phyloP scores from a whole-genome alignment of 2,329 filamentous ascomycete species.

The Lithohypha guttulata region DNA sequence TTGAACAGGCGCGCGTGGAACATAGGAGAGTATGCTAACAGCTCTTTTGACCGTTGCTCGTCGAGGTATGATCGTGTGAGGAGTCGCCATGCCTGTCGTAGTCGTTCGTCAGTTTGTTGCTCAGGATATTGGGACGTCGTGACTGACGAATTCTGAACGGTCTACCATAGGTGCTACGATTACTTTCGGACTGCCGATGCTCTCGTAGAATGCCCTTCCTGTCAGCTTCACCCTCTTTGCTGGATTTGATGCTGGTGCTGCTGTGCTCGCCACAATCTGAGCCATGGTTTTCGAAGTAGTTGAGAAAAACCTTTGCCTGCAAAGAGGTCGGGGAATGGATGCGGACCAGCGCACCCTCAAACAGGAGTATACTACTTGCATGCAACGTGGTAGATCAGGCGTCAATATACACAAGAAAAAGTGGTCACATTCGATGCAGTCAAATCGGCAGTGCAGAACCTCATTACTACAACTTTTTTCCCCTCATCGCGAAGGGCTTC shows the following conservation, averaged over 20 bases:
- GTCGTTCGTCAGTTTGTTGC: constrained; percentile 13
- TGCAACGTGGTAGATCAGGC: too few species aligned
- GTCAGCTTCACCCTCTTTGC: constrained; percentile 48
- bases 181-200: constrained; percentile 80
- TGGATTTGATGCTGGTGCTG: constrained; percentile 4
- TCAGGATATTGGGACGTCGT: constrained; percentile 4
- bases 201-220: constrained; percentile 87
- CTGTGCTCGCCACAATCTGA: constrained; percentile 6
- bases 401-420: too few species aligned
- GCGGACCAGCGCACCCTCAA: constrained; percentile 7
- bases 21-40: constrained; percentile 93
- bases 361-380: too few species aligned
- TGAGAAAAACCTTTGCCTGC: constrained; percentile 1
- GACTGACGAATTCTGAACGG: constrained; percentile 85
- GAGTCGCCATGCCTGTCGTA: constrained; percentile 77
- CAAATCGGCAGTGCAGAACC: too few species aligned
- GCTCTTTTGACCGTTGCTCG: constrained; percentile 47
- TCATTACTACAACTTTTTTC: too few species aligned
- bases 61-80: constrained; percentile 87
- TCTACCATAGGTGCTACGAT: constrained; percentile 97
- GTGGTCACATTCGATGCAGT: too few species aligned
- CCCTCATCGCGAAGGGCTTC: too few species aligned
- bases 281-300: constrained; percentile 12
- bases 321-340: background rate
- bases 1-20: constrained; percentile 82